Conservation (phyloP, 805 yeast genomes). For the Dipodascopsis uninucleata region DNA sequence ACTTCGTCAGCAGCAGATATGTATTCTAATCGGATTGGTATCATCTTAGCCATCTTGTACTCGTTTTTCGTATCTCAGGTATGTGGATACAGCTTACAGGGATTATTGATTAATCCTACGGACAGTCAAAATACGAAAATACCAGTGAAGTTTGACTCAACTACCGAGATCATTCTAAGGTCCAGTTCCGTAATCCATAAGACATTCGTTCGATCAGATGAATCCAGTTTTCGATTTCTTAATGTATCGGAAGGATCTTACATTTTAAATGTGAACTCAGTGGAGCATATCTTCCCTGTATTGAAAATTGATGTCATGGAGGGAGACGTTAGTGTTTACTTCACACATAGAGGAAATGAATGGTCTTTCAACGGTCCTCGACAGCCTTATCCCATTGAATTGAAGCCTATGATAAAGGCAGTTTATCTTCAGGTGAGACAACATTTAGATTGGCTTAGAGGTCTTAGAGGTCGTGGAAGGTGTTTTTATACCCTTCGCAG, state of each 20-base stretch:
- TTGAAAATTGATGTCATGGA: conserved; percentile 25
- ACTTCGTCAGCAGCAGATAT: too few relatives aligned
- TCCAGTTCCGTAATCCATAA: conserved; percentile 9
- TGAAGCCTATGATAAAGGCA: conserved; percentile 31
- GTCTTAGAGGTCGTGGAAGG: too few relatives aligned
- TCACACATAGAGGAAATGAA: conserved; percentile 33
- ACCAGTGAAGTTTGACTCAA: conserved; percentile 3
- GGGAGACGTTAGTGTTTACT: conserved; percentile 31
- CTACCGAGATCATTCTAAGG: conserved; percentile 13
- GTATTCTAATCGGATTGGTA: too few relatives aligned
- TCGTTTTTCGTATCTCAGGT: not conserved
- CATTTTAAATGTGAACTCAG: conserved; percentile 27
- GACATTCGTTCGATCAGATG: conserved; percentile 23
- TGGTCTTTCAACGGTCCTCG: conserved; percentile 33
- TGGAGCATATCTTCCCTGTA: conserved; percentile 24
- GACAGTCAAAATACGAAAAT: not conserved
- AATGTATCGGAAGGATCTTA: conserved; percentile 32
- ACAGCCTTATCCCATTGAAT: conserved; percentile 34
- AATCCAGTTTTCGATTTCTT: conserved; percentile 28
- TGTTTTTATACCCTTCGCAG: too few relatives aligned
- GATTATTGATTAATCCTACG: conserved; percentile 2
- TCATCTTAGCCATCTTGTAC: too few relatives aligned
- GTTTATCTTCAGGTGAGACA: conserved; percentile 28
- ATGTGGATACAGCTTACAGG: conserved; percentile 21
- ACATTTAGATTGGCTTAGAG: not conserved